Conservation (phyloP, 768 basidiomycete genomes). For the Nidularia pulvinata region DNA sequence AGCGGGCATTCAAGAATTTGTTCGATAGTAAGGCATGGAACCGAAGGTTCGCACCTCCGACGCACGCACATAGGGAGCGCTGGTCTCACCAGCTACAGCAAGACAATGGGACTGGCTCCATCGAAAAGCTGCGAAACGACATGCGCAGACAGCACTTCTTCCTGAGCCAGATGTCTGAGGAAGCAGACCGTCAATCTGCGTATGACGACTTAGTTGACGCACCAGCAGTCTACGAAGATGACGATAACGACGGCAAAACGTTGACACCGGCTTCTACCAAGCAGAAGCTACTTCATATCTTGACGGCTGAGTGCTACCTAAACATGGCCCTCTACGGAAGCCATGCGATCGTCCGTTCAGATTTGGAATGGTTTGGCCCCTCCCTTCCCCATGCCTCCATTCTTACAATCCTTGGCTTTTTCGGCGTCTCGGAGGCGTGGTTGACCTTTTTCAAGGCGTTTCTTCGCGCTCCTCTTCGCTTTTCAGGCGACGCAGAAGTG, state of each 20-base stretch:
- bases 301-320: conserved; percentile 4
- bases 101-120: conserved; percentile 11
- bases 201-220: conserved; percentile 23
- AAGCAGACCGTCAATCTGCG: conserved; percentile 5
- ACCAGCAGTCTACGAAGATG: conserved; percentile 7
- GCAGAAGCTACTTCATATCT: conserved; percentile 11
- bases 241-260: conserved; percentile 3
- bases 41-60: conserved; percentile 7
- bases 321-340: neutral
- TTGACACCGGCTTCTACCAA: conserved; percentile 23
- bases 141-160: conserved; percentile 25
- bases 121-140: conserved; percentile 20
- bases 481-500: conserved; percentile 23
- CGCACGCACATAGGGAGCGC: conserved; percentile 11
- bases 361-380: conserved; percentile 4
- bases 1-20: conserved; percentile 21
- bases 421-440: conserved; percentile 16
- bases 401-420: conserved; percentile 18
- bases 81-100: conserved; percentile 14
- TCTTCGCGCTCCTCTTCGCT: conserved; percentile 29
- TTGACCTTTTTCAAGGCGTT: conserved; percentile 27
- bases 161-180: conserved; percentile 27
- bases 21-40: conserved; percentile 36
- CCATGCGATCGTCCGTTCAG: neutral
- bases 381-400: conserved; percentile 10